Evolutionary conservation across 2,329 filamentous ascomycete species (phyloP).

Genomic region (Hymenoscyphus fructigenus): DNA sequence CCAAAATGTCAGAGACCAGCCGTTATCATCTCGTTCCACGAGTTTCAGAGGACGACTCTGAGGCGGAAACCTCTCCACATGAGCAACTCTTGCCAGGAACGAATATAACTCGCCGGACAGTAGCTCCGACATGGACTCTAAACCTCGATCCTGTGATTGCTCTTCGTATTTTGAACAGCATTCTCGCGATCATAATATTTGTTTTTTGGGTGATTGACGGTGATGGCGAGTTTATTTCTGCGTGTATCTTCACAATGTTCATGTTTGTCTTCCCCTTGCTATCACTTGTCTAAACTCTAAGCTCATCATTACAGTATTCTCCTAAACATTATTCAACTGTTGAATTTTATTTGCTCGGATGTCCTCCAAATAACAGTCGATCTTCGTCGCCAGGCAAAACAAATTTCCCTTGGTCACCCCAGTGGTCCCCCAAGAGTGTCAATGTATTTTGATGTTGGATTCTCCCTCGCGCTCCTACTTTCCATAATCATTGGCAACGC

Average conservation of each 20-base stretch:
- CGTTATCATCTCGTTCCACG: slow-evolving; percentile 13
- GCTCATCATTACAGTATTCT: slow-evolving; percentile 12
- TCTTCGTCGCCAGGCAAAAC: slow-evolving; percentile 14
- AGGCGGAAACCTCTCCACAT: slow-evolving; percentile 4
- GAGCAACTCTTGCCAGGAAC: neutral
- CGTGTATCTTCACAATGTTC: slow-evolving; percentile 2
- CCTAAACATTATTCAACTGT: slow-evolving; percentile 14
- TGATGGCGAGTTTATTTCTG: neutral
- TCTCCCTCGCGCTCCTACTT: slow-evolving; percentile 14
- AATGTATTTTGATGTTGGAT: slow-evolving; percentile 15
- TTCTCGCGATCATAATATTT: neutral
- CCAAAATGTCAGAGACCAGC: neutral
- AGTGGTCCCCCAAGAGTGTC: slow-evolving; percentile 10
- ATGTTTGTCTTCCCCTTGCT: neutral
- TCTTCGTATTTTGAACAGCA: neutral
- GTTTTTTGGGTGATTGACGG: slow-evolving; percentile 5
- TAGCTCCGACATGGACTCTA: neutral
- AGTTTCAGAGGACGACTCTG: slow-evolving; percentile 12
- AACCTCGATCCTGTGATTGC: neutral
- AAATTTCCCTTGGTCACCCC: slow-evolving; percentile 4
- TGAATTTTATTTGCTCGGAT: slow-evolving; percentile 16
- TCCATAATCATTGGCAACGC: slow-evolving; percentile 15
- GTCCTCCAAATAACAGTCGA: slow-evolving; percentile 22
- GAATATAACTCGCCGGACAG: neutral
- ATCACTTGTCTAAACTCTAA: neutral